Evolutionary conservation across 352 stramenopile genomes (phyloP), one percentile per base, ranked within the genome.

Genomic region (Phytophthora rubi): DNA sequence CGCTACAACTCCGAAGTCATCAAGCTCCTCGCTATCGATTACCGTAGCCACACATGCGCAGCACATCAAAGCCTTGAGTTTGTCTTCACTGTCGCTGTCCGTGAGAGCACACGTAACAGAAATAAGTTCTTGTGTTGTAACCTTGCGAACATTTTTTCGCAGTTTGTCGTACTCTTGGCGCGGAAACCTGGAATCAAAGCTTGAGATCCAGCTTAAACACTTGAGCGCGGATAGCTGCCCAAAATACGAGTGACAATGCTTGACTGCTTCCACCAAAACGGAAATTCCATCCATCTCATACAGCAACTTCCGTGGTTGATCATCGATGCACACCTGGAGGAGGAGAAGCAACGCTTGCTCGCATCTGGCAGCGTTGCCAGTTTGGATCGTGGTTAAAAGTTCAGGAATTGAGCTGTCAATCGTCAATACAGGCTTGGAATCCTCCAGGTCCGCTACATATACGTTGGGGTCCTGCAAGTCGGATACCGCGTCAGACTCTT

Each of bases 171-270:
- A 60, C 13, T 60, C 53, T 33, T 32, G 35, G 35, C 53, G 35
- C 10, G 53, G 30, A 18, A 37, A 60, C 49, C 18, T 60, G 18
- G 32, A 60, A 39, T 61, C 55, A 23, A 61, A 61, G 15, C 37
- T 23, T 52, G 55, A 37, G 39, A 61, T 42, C 37, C 18, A 61
- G 44, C 39, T 53, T 7, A 61, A 53, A 39, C 37, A 61, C 9
- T 61, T 53, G 21, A 61, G 39, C 23, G 55, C 55, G 26, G 35
- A 53, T n/a, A 53, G 55, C 39, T 61, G 39, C 6, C 55, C 55
- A 52, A 61, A 61, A 23, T 61, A 53, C 21, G 55, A 52, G 39
- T 51, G 28, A 8, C 21, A 53, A 26, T 9, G 21, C 23, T 61
- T 39, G 23, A 42, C 33, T 18, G 33, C 13, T 10, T 57, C 32